Base-by-base conservation (phyloP, 2,329 filamentous ascomycete genomes). In the Calonectria crousiana region DNA sequence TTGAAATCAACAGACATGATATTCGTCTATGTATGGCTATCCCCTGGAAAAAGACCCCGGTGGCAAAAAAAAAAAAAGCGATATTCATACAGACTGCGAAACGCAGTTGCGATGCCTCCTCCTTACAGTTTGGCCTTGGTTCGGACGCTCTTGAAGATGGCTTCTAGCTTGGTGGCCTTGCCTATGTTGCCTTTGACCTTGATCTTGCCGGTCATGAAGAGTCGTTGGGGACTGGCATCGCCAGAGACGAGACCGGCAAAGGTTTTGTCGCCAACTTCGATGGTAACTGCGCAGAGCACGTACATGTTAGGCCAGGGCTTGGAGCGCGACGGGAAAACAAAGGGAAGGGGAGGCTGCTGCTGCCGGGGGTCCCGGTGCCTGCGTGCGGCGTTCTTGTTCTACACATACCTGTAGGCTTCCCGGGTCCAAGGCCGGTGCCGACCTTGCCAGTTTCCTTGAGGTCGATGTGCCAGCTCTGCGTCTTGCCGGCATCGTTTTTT, bases 141-240 rank as follows among this genome's bases (percentile, higher is more conserved):
- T 88, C 95, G 93, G 47, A 95, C 94, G 90, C 95, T 97, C 90
- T 95, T 95, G 78, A 98, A 88, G 82, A 98, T 94, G 51, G 95
- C 94, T 87, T 98, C 95, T 87, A 98, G 92, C 92, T 97, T 98
- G 74, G 96, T 98, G 47, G 97, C 94, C 92, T 98, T 98, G 96
- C 98, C 98, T 75, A 98, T 92, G 85, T 98, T 95, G 77, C 97
- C 97, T 92, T 95, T 97, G 84, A 98, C 92, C 94, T 98, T 99
- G 83, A 99, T 90, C 90, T 98, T 98, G 82, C 97, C 97, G n/a
- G 92, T 92, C 96, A 99, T 98, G 88, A 98, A 98, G 77, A 99
- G 88, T 80, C 93, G 93, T 90, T 99, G 97, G 72, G 97, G 95
- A 84, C 98, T 98, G 81, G 95, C 95, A 89, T 97, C 95, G 84